Base-by-base conservation (phyloP, 2,329 filamentous ascomycete genomes). In the Alternaria gansuensis region DNA sequence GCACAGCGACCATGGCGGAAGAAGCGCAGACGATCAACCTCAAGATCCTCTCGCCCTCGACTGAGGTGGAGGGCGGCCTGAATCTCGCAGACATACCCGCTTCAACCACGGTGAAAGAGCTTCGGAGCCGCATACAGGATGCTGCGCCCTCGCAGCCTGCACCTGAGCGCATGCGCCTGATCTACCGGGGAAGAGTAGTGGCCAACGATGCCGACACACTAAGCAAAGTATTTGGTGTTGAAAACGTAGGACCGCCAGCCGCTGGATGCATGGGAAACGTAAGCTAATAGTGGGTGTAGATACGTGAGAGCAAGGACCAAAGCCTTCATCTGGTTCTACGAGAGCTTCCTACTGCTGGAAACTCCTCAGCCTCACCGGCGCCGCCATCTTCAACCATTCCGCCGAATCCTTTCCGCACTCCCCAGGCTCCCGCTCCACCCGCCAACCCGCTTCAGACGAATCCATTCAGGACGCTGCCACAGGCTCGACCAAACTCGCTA, bases 151-250 rank as follows among this genome's bases (percentile, higher is more conserved):
- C 72, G 2, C 68, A 67, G 45, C 77, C 77, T 5, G 62, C 67
- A 5, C 64, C 70, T 5, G 77, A 77, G 40, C 75, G 78, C 41
- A 86, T 88, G 75, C 80, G 85, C 41, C 71, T 89, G 57, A 87
- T 88, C 21, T 87, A 87, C 65, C 77, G 81, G 49, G 87, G 87
- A 21, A 79, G 82, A 55, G 80, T 83, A 28, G 78, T 88, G 6
- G 70, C 79, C 6, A 79, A 83, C 62, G 80, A 84, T 58, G 74
- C 77, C 23, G 79, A 81, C 36, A 82, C 79, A 0, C 72, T 89
- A 54, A 74, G 75, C 29, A 77, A 80, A 34, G 77, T 86, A 4
- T 79, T 88, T 60, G 82, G 83, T 39, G 74, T 80, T 14, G 77
- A 81, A 31, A 78, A 81, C 62, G 84, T 86, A 70, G 70, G 83